Conservation (phyloP, 768 basidiomycete genomes). For the Gelatoporia subvermispora region DNA sequence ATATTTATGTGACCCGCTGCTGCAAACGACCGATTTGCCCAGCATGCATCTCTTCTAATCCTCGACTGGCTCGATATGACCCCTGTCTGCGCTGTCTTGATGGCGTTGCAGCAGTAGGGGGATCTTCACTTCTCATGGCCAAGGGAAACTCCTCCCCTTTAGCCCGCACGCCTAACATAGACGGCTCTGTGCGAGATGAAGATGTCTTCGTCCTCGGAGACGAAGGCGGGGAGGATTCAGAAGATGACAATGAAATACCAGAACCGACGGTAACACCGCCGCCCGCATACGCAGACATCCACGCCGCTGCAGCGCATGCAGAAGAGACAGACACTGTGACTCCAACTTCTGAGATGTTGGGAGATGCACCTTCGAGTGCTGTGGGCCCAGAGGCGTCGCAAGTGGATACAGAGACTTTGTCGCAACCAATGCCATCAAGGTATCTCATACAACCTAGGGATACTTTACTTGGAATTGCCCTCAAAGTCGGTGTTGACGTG, state of each 20-base stretch:
- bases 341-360: background rate
- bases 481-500: conserved; percentile 60
- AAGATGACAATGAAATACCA: conserved; percentile 23
- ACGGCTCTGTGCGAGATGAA: conserved; percentile 54
- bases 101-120: conserved; percentile 40
- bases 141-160: conserved; percentile 9
- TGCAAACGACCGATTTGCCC: conserved; percentile 65
- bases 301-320: background rate
- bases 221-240: conserved; percentile 46
- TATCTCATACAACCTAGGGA: conserved; percentile 55
- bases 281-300: conserved; percentile 10
- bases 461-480: conserved; percentile 59
- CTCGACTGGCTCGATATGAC: conserved; percentile 61
- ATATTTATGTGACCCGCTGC: conserved; percentile 52
- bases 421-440: conserved; percentile 18
- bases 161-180: conserved; percentile 31
- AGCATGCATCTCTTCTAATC: conserved; percentile 51
- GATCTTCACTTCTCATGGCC: conserved; percentile 7
- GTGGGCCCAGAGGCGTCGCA: background rate
- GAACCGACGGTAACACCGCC: conserved; percentile 10
- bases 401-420: background rate
- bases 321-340: background rate
- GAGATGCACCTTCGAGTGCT: background rate
- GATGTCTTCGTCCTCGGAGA: conserved; percentile 65
- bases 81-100: conserved; percentile 69